Evolutionary conservation across 73 alveolate genomes (phyloP).

Genomic region (Paramecium biaurelia): DNA sequence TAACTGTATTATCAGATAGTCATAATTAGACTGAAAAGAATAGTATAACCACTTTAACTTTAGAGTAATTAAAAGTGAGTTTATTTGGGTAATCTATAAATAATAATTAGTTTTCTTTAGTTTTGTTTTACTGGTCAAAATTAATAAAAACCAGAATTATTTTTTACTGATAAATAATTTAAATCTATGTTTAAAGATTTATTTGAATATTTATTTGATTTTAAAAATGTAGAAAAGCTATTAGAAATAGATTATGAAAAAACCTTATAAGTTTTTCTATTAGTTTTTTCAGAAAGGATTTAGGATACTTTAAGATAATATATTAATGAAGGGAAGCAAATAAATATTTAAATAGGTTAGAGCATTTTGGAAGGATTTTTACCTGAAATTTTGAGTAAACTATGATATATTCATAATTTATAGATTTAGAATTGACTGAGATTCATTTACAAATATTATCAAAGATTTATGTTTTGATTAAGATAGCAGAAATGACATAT

Average conservation of each 20-base stretch:
- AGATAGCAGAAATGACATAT: neutral
- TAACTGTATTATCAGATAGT: neutral
- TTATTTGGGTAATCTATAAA: neutral
- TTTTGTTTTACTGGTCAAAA: constrained; percentile 33
- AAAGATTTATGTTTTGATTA: neutral
- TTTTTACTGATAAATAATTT: neutral
- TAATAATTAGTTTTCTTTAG: neutral
- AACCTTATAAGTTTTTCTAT: neutral
- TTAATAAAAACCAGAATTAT: neutral
- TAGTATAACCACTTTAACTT: neutral
- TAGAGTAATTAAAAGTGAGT: neutral
- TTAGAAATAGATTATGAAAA: neutral
- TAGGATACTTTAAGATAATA: neutral
- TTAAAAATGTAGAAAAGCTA: neutral
- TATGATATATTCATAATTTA: neutral
- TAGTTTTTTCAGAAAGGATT: neutral
- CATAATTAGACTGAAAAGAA: neutral
- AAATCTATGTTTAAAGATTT: neutral
- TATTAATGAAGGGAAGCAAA: constrained; percentile 1
- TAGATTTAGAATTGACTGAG: neutral
- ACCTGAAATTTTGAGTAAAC: neutral
- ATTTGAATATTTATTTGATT: constrained; percentile 9
- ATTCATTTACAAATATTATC: neutral
- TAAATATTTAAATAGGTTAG: neutral
- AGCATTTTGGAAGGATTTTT: neutral